Percentiles rank a stretch among this genome's conserved stretches.
Evolutionary conservation across 176 grass and related monocot species (phyloP).

Genomic region (Calamus simplicifolius): DNA sequence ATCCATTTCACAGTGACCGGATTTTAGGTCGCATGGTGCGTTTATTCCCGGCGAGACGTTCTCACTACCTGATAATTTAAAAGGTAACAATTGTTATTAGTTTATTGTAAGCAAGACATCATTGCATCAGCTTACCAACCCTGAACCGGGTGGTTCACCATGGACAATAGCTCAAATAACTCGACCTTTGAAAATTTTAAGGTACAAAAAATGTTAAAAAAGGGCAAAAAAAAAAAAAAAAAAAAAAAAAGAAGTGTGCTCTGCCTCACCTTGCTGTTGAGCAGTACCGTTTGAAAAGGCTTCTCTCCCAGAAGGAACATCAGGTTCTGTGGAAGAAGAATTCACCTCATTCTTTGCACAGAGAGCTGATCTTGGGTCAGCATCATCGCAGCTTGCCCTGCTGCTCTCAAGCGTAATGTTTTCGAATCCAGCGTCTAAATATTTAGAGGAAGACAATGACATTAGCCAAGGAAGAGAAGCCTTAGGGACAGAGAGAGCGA

Average conservation of each 20-base stretch:
- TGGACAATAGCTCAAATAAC: too few species aligned
- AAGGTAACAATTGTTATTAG: too few species aligned
- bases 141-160: too few species aligned
- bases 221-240: neutral
- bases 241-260: too few species aligned
- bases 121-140: too few species aligned
- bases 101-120: too few species aligned
- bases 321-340: neutral
- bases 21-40: too few species aligned
- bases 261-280: constrained; percentile 24
- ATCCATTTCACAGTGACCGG: too few species aligned
- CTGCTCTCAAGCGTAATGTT: neutral
- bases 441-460: neutral
- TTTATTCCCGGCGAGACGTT: too few species aligned
- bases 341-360: constrained; percentile 1
- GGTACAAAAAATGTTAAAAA: neutral
- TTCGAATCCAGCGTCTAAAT: neutral
- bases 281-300: constrained; percentile 3
- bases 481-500: too few species aligned
- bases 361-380: neutral
- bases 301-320: constrained; percentile 6
- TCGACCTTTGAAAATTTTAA: neutral
- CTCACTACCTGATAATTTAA: too few species aligned
- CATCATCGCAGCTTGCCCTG: constrained; percentile 8
- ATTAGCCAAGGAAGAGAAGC: too few species aligned